Evolutionary conservation across 345 rosid species (phyloP), one percentile per base, ranked within the genome.

Genomic region (Aethionema arabicum): DNA sequence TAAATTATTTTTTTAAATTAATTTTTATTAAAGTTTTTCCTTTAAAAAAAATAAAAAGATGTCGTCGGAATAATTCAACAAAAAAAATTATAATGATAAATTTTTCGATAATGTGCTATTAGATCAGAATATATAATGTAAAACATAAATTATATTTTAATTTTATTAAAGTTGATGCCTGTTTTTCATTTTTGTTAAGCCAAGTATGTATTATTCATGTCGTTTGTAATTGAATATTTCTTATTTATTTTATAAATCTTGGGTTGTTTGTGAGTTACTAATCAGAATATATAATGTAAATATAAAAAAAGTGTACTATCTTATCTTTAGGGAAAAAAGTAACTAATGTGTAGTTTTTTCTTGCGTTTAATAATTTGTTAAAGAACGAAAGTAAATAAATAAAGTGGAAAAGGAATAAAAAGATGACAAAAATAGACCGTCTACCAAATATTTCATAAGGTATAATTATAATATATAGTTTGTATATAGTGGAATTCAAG

Each of bases 391-490:
- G 47, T 11, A 33, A 32, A 49, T 8, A n/a, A 42, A 69, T 12
- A 51, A 63, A 49, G 63, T 47, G 27, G 1, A 21, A 21, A 21
- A 21, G 2, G 27, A 21, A 21, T 21, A 21, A 21, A 21, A 21
- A 21, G 27, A 21, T 61, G 32, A 64, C 52, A 59, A 9, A 56
- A 49, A 56, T 55, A 8, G 75, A 71, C 75, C 11, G 56, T 27
- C 49, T 16, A 71, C 70, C 75, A 52, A 71, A 71, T n/a, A 57
- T 51, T 57, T 63, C 48, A 43, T 30, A 40, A 63, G 46, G 42
- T 63, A 14, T 63, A 55, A 56, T 47, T 7, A 48, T 37, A 38
- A 61, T 43, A 11, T 41, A 36, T 36, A 65, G 56, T 51, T 63
- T 45, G 61, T 57, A 51, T 35, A 46, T 64, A 56, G 63, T 70